A percentile compares a stretch with the other conserved stretches of the same genome.
phyloP scores from a whole-genome alignment of 495 filamentous ascomycete species.

The Aspergillus sclerotioniger region DNA sequence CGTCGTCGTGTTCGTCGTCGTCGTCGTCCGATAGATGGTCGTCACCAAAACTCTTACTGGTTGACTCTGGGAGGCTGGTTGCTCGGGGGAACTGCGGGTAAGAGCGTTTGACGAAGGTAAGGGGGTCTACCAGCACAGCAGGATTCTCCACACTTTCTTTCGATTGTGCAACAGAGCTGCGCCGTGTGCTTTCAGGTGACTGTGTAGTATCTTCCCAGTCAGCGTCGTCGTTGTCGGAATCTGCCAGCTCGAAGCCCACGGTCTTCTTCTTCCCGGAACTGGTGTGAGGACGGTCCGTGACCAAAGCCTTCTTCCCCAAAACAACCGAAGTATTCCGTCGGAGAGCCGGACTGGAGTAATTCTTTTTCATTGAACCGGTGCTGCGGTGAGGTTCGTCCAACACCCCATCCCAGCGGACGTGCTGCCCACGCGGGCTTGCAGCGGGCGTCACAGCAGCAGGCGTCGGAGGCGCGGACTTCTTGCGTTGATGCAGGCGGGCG shows the following conservation, averaged over 20 bases:
- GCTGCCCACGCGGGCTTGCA: constrained; percentile 39
- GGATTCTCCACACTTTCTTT: constrained; percentile 41
- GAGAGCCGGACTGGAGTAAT: constrained; percentile 44
- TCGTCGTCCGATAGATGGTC: constrained; percentile 20
- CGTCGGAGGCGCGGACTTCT: constrained; percentile 48
- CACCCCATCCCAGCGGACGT: constrained; percentile 43
- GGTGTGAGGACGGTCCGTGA: constrained; percentile 37
- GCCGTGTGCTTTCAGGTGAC: constrained; percentile 48
- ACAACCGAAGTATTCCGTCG: constrained; percentile 36
- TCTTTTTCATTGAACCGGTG: constrained; percentile 42
- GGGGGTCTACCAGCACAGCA: constrained; percentile 43
- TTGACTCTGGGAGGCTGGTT: constrained; percentile 46
- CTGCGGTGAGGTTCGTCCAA: constrained; percentile 29
- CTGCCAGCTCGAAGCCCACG: constrained; percentile 48
- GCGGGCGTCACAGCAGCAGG: constrained; percentile 40
- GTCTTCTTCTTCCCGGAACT: constrained; percentile 47
- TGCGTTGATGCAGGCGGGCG: constrained; percentile 45
- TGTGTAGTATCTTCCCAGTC: constrained; percentile 55
- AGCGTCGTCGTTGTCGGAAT: constrained; percentile 45
- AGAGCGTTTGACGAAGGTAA: constrained; percentile 48
- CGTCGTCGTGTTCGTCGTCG: constrained; percentile 20
- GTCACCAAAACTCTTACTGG: constrained; percentile 33
- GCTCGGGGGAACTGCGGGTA: constrained; percentile 45
- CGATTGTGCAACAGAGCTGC: constrained; percentile 44
- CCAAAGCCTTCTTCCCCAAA: constrained; percentile 36